Conservation (phyloP, 1,284 basidiomycete genomes). For the Trichosporon coremiiforme region DNA sequence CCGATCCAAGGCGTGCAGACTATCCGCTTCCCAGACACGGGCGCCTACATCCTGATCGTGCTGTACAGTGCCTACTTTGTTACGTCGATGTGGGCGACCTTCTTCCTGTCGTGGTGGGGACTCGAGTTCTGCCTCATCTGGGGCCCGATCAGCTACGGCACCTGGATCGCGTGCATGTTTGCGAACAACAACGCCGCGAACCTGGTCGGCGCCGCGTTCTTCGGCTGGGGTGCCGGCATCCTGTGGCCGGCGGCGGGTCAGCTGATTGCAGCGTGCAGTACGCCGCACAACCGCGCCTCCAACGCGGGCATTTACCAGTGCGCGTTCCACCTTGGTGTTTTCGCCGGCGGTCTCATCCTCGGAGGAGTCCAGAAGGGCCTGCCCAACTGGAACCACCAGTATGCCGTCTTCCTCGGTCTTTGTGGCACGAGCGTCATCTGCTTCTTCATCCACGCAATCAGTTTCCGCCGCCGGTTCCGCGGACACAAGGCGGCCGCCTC, state of each 20-base stretch:
- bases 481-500: neutral
- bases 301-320: conserved; percentile 33
- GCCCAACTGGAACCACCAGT: conserved; percentile 30
- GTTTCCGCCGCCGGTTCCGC: conserved; percentile 30
- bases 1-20: conserved; percentile 32
- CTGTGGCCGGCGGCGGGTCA: conserved; percentile 30
- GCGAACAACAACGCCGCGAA: conserved; percentile 28
- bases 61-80: conserved; percentile 30
- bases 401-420: conserved; percentile 28
- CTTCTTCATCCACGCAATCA: conserved; percentile 25
- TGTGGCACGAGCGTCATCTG: conserved; percentile 22
- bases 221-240: conserved; percentile 30
- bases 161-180: conserved; percentile 32
- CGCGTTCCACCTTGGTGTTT: conserved; percentile 30
- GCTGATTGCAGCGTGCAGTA: conserved; percentile 28
- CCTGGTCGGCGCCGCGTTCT: conserved; percentile 30
- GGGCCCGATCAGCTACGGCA: conserved; percentile 27
- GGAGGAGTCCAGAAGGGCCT: conserved; percentile 28
- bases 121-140: conserved; percentile 29
- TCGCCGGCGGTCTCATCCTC: conserved; percentile 28
- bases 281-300: conserved; percentile 29
- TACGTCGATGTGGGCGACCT: conserved; percentile 31
- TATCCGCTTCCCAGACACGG: conserved; percentile 30
- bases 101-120: conserved; percentile 31
- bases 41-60: conserved; percentile 31